Evolutionary conservation across 2,329 filamentous ascomycete genomes (phyloP).

Genomic region (Fusarium sacchari): DNA sequence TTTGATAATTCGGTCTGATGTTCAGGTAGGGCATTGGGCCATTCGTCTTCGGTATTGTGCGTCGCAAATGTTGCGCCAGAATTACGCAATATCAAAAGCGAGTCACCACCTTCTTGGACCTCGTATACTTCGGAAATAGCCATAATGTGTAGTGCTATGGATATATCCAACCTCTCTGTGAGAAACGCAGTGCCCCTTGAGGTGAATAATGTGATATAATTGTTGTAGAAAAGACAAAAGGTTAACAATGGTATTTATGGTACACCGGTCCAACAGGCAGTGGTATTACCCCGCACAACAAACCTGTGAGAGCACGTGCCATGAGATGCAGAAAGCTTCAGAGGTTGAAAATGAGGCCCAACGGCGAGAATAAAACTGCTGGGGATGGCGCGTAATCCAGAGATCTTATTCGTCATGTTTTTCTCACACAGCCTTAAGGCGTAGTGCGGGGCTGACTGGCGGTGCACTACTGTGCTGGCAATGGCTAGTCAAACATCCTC

Average conservation of each 20-base stretch:
- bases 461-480: too few species aligned
- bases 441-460: neutral
- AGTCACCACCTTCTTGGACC: neutral
- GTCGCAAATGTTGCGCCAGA: neutral
- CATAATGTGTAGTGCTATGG: neutral
- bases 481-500: neutral
- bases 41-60: neutral
- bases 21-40: neutral
- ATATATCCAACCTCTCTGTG: neutral
- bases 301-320: neutral
- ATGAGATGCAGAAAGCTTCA: too few species aligned
- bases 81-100: neutral
- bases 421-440: neutral
- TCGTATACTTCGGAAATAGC: neutral
- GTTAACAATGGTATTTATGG: neutral
- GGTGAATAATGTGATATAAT: neutral
- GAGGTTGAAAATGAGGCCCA: neutral
- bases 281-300: neutral
- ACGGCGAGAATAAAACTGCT: neutral
- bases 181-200: rapidly evolving
- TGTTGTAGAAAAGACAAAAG: neutral
- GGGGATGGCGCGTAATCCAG: neutral
- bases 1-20: neutral
- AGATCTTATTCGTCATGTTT: neutral
- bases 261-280: rapidly evolving